Conservation (phyloP, 306 rosid genomes). For the Elaeagnus macrophylla region DNA sequence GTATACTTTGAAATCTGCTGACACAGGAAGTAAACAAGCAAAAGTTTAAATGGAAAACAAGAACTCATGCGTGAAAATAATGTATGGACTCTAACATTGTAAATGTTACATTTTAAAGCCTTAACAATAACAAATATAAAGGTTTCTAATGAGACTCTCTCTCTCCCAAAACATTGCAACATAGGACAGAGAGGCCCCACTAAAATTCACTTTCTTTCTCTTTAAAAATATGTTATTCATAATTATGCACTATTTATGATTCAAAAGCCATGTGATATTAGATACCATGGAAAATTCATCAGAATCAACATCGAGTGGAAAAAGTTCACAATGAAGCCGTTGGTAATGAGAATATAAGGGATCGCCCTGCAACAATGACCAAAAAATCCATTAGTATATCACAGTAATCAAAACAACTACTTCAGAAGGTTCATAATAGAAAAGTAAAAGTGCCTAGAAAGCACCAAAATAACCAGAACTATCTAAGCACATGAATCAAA, state of each 20-base stretch:
- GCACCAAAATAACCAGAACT: neutral
- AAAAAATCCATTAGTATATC: conserved; percentile 13
- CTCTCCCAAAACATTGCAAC: too few relatives aligned
- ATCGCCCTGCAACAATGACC: conserved; percentile 51
- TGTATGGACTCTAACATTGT: too few relatives aligned
- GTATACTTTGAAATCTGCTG: conserved; percentile 63
- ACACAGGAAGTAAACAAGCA: neutral
- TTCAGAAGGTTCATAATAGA: neutral
- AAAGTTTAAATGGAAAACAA: too few relatives aligned
- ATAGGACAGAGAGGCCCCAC: too few relatives aligned
- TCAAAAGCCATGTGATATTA: conserved; percentile 5
- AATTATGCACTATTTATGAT: conserved; percentile 6
- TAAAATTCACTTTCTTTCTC: neutral
- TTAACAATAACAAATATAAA: too few relatives aligned
- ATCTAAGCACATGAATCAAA: neutral
- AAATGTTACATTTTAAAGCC: too few relatives aligned
- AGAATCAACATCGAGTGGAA: conserved; percentile 46
- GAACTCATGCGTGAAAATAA: too few relatives aligned
- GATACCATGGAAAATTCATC: conserved; percentile 77
- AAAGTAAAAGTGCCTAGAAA: neutral
- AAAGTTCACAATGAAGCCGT: conserved; percentile 64
- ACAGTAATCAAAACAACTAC: neutral
- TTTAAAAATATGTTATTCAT: neutral
- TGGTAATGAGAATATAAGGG: conserved; percentile 64
- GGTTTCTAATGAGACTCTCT: too few relatives aligned